Percentiles rank a stretch among this genome's conserved stretches.
Conservation (phyloP, 805 yeast genomes). For the Candida coleopterorum region DNA sequence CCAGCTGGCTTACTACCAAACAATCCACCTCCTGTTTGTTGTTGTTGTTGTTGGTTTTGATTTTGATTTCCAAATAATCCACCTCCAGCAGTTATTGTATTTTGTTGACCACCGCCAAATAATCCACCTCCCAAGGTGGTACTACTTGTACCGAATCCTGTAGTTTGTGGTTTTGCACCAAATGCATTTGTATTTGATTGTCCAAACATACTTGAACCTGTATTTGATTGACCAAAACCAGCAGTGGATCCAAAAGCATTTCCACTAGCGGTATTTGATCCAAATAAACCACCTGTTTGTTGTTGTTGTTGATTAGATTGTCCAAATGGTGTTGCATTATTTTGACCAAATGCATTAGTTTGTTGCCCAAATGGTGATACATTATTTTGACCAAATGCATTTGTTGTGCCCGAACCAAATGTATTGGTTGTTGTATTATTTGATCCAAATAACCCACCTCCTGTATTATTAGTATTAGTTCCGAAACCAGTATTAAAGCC, state of each 20-base stretch:
- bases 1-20: constrained; percentile 17
- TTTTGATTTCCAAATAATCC: constrained; percentile 15
- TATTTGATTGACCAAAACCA: constrained; percentile 33
- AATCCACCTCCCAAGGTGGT: constrained; percentile 17
- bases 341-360: constrained; percentile 13
- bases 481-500: constrained; percentile 16
- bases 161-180: constrained; percentile 14
- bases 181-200: constrained; percentile 18
- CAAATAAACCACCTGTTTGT: constrained; percentile 13
- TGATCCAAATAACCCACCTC: constrained; percentile 26
- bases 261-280: constrained; percentile 18
- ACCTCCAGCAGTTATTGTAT: constrained; percentile 6
- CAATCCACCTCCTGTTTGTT: constrained; percentile 18
- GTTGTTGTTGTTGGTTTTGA: constrained; percentile 3
- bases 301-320: constrained; percentile 1
- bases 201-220: constrained; percentile 18
- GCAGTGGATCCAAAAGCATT: constrained; percentile 18
- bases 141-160: constrained; percentile 9
- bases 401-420: constrained; percentile 13
- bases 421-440: constrained; percentile 8
- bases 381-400: constrained; percentile 14
- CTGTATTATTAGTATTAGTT: constrained; percentile 11
- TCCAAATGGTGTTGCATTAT: constrained; percentile 20
- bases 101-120: constrained; percentile 7
- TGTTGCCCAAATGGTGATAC: constrained; percentile 23